Evolutionary conservation across 164 flowering plant genomes (phyloP).

Genomic region (Cinnamomum micranthum): DNA sequence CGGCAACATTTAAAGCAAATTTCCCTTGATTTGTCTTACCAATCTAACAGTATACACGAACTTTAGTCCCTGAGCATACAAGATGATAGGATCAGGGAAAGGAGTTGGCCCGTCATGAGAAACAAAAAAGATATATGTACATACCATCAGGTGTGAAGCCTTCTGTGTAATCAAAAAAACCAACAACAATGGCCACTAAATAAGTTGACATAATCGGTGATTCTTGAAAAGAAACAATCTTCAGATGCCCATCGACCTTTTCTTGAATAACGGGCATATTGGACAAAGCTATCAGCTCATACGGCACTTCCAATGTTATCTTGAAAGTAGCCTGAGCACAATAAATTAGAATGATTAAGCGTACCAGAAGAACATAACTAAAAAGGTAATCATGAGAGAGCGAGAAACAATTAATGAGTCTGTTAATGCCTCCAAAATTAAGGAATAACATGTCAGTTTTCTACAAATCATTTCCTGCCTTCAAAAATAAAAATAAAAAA

Average conservation of each 20-base stretch:
- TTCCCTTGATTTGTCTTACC: too few relatives aligned
- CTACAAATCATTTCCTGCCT: too few relatives aligned
- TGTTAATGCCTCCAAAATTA: too few relatives aligned
- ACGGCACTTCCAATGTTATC: conserved; percentile 75
- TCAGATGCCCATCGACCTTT: conserved; percentile 51
- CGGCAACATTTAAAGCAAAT: too few relatives aligned
- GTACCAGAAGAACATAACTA: neutral
- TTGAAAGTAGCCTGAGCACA: conserved; percentile 83
- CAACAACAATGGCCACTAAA: conserved; percentile 89
- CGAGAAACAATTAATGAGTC: too few relatives aligned
- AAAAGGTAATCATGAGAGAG: neutral
- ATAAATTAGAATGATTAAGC: neutral
- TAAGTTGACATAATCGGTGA: conserved; percentile 97
- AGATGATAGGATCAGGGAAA: too few relatives aligned
- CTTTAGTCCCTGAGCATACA: too few relatives aligned
- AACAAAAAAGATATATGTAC: neutral
- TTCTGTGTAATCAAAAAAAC: conserved; percentile 90
- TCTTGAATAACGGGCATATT: conserved; percentile 89
- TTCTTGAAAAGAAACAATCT: conserved; percentile 68
- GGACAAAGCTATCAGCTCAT: conserved; percentile 77
- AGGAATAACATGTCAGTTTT: too few relatives aligned
- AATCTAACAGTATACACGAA: too few relatives aligned
- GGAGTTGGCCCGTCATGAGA: too few relatives aligned
- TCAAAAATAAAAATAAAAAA: too few relatives aligned
- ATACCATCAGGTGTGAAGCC: conserved; percentile 82